Base-by-base conservation (phyloP, 1,139 yeast species). In the Geotrichum candidum region DNA sequence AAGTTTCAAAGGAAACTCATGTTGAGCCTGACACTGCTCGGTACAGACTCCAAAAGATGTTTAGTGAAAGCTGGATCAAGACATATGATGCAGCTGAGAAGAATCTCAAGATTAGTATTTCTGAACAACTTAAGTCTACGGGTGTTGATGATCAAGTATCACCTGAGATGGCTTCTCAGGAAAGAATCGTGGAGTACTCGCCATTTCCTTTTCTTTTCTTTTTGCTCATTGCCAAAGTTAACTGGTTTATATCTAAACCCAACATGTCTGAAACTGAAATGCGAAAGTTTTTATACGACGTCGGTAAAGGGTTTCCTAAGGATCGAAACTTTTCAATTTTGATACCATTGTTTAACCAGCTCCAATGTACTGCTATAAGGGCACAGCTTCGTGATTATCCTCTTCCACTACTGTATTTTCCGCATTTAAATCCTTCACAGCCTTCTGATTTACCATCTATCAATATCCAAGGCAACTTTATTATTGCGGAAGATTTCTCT, bases 251-350 rank as follows among this genome's bases (percentile, higher is more conserved):
- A 1, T 74, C 77, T 3, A 76, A 79, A 27, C 90, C 96, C 0
- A 72, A 78, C 1, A 86, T 87, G 69, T 82, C 82, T 0, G 67
- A 82, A 4, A 78, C 77, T 1, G 76, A 82, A 4, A 73, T 89
- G 22, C 81, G 89, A 0, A 76, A 84, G 33, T 91, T 85, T 70
- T 72, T 92, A 41, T 75, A 85, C 69, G 81, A 84, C 23, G 78
- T 87, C 22, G 98, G 98, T 4, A 92, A 90, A 71, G 96, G 96
- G 0, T 82, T 87, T 31, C 97, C 98, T 0, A 71, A 73, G 60
- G 88, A 86, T 65, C 84, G 92, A 0, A 71, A 77, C 59, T 92
- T 85, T 71, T 84, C 95, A 0, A 77, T 88, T 25, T 72, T 88
- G 70, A 70, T 91, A 1, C 98, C 98, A 0, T 70, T 85, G 60